Percentiles rank a stretch among this genome's conserved stretches.
phyloP scores from a whole-genome alignment of 805 yeast species.

The Lipomyces chichibuensis region DNA sequence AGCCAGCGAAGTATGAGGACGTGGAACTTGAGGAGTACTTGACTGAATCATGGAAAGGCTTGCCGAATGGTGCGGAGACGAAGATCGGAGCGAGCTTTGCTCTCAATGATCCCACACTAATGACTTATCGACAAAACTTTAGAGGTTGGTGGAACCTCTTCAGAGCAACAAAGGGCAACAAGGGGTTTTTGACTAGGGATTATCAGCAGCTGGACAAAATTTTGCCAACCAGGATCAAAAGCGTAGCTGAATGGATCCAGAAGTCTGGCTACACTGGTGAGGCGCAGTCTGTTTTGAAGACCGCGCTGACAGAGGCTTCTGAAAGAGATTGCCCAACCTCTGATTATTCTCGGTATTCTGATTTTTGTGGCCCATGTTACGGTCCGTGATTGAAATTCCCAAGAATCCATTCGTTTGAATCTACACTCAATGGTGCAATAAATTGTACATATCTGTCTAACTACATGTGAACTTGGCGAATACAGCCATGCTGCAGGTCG shows the following conservation, averaged over 20 bases:
- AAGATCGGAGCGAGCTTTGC: not conserved
- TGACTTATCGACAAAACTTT: conserved; percentile 1
- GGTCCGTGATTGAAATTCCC: not conserved
- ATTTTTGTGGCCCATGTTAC: not conserved
- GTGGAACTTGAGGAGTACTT: not conserved
- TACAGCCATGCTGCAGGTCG: not conserved
- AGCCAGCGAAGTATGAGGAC: not conserved
- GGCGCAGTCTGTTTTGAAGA: not conserved
- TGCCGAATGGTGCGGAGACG: not conserved
- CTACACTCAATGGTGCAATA: not conserved
- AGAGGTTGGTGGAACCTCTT: not conserved
- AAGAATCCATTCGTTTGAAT: conserved; percentile 1
- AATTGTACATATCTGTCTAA: not conserved
- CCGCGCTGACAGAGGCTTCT: not conserved
- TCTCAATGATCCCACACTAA: not conserved
- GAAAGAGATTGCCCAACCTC: not conserved
- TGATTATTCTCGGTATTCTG: not conserved
- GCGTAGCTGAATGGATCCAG: not conserved
- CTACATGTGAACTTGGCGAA: not conserved
- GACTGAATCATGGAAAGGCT: not conserved
- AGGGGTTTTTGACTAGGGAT: not conserved
- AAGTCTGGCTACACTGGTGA: not conserved
- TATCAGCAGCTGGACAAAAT: not conserved
- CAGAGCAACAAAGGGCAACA: not conserved
- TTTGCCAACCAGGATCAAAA: not conserved